Percentiles rank a stretch among this genome's conserved stretches.
Evolutionary conservation across 2,329 filamentous ascomycete species (phyloP).

Genomic region (Macrophomina pseudophaseolina): DNA sequence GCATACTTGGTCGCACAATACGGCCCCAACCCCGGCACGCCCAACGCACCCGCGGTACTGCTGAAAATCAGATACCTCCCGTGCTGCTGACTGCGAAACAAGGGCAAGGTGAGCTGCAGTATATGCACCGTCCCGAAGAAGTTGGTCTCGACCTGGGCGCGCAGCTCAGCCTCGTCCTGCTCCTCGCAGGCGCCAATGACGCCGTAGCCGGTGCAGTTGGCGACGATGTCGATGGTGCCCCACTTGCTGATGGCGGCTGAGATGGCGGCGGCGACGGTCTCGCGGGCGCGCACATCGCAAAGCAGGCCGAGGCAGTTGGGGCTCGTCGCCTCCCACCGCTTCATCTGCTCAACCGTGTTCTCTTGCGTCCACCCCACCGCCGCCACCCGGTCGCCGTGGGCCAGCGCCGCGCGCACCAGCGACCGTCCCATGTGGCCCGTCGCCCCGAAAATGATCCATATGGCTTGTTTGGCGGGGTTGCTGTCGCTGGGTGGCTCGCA

Average conservation of each 20-base stretch:
- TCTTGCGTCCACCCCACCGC: conserved; percentile 85
- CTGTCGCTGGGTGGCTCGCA: conserved; percentile 81
- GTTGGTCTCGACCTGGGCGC: conserved; percentile 97
- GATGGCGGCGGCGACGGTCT: conserved; percentile 76
- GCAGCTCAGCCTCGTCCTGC: conserved; percentile 92
- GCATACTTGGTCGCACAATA: conserved; percentile 98
- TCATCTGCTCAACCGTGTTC: conserved; percentile 74
- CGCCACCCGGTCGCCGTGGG: conserved; percentile 80
- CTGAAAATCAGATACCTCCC: conserved; percentile 95
- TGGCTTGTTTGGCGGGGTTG: conserved; percentile 73
- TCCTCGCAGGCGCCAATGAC: conserved; percentile 96
- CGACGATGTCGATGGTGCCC: conserved; percentile 51
- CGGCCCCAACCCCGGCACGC: conserved; percentile 88
- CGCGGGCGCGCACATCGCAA: conserved; percentile 84
- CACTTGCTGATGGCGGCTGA: conserved; percentile 74
- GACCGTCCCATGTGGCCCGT: conserved; percentile 97
- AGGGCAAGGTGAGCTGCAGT: conserved; percentile 83
- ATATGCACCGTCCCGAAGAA: conserved; percentile 96
- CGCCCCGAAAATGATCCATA: conserved; percentile 96
- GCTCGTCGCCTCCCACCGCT: conserved; percentile 61
- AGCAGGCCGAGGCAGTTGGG: conserved; percentile 75
- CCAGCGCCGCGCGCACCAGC: conserved; percentile 80
- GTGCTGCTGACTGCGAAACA: conserved; percentile 74
- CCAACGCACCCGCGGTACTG: conserved; percentile 88
- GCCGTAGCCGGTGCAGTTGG: conserved; percentile 79